Evolutionary conservation across 345 rosid species (phyloP).

Genomic region (Odontarrhena argentea): DNA sequence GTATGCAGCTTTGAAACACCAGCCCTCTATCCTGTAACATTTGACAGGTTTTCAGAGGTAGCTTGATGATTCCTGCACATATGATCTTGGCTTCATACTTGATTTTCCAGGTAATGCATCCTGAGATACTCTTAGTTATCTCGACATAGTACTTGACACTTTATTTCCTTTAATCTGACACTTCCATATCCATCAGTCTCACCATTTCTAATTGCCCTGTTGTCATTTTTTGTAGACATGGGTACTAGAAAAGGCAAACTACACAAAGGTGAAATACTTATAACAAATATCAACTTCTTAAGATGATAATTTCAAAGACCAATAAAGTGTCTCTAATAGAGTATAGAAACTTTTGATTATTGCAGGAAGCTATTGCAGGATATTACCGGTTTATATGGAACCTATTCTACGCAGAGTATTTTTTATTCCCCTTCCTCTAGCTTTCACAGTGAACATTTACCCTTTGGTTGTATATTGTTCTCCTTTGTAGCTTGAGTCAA

Average conservation of each 20-base stretch:
- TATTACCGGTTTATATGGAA: constrained; percentile 92
- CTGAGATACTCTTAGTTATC: constrained; percentile 1
- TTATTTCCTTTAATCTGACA: background rate
- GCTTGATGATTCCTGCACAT: constrained; percentile 79
- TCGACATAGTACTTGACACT: background rate
- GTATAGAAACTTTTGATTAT: constrained; percentile 13
- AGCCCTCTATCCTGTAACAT: constrained; percentile 5
- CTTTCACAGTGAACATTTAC: constrained; percentile 13
- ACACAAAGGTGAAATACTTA: constrained; percentile 63
- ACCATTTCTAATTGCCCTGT: constrained; percentile 1
- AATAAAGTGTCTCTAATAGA: constrained; percentile 26
- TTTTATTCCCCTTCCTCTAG: constrained; percentile 77
- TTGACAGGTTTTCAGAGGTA: constrained; percentile 76
- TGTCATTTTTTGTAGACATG: constrained; percentile 56
- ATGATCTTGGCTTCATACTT: constrained; percentile 66
- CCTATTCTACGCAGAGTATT: constrained; percentile 87
- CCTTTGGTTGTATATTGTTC: constrained; percentile 21
- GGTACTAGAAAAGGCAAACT: constrained; percentile 76
- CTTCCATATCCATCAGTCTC: constrained; percentile 12
- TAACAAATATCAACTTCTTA: background rate
- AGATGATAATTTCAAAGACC: background rate
- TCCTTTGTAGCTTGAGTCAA: constrained; percentile 26
- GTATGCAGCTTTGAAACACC: constrained; percentile 17
- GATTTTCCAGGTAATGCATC: constrained; percentile 73
- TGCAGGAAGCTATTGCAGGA: constrained; percentile 83